These are phyloP conservation scores for Solanum virginianum DNA, from an alignment of 257 asterid species.

Conservation along the genomic window DNA sequence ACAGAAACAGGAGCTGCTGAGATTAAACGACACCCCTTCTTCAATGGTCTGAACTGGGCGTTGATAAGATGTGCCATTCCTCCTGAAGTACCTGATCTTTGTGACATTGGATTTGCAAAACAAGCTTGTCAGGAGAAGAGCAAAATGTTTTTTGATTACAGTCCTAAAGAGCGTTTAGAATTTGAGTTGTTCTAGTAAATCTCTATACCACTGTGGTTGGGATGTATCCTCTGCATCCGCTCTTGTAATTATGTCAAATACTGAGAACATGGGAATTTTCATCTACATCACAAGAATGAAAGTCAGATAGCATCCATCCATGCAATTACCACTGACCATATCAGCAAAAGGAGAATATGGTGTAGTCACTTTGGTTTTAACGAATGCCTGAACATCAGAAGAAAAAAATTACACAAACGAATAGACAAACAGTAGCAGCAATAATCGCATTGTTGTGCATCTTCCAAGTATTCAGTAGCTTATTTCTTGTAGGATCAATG, in stretches of 20 bases:
- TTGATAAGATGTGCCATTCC: slow-evolving; percentile 72
- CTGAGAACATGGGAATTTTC: background rate
- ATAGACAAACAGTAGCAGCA: background rate
- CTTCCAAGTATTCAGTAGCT: too few relatives aligned
- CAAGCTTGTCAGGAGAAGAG: slow-evolving; percentile 10
- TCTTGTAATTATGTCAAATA: background rate
- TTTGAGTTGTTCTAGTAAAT: slow-evolving; percentile 51
- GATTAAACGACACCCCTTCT: slow-evolving; percentile 84
- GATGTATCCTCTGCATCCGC: background rate
- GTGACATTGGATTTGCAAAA: slow-evolving; percentile 17
- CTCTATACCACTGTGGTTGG: background rate
- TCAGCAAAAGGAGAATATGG: slow-evolving; percentile 77
- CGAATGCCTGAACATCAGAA: slow-evolving; percentile 38
- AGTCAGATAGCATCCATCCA: background rate
- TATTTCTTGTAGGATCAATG: too few relatives aligned
- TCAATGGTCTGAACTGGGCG: slow-evolving; percentile 88
- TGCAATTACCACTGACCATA: background rate
- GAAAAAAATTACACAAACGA: background rate
- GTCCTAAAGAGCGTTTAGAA: slow-evolving; percentile 38
- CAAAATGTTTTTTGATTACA: slow-evolving; percentile 27
- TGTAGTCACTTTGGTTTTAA: slow-evolving; percentile 51
- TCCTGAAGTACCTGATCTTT: slow-evolving; percentile 55
- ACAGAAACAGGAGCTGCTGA: slow-evolving; percentile 79
- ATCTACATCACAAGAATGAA: background rate
- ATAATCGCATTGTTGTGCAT: too few relatives aligned